Base-by-base conservation (phyloP, 2,329 filamentous ascomycete species). In the Claviceps pazoutovae region DNA sequence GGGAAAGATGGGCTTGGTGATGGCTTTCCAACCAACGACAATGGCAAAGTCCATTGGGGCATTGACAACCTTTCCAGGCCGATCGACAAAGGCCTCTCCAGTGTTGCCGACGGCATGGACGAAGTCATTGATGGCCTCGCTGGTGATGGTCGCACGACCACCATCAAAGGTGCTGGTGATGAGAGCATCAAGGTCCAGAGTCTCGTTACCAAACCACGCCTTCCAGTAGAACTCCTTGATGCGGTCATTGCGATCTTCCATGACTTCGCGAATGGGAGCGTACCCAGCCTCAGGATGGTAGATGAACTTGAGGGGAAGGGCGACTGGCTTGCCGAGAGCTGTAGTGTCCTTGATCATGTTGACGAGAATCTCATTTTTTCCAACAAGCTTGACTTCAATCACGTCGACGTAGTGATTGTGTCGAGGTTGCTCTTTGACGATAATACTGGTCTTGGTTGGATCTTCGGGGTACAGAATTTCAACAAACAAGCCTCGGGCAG, bases 201-300 rank as follows among this genome's bases (percentile, higher is more conserved):
- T 70, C 62, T 95, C 90, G 54, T 90, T 79, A 43, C 89, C 93
- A 61, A 98, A 98, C 93, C 93, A 98, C 58, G 94, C 84, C 60
- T 84, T 83, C 82, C 95, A 98, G 77, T 98, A 98, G 68, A 98
- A 98, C 69, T 95, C 88, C 76, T 98, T 98, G 75, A 98, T 97
- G 57, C 88, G 86, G 65, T 98, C 91, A 66, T 98, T 98, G 64
- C 93, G 88, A 51, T 81, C 85, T 38, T 89, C 80, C 93, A 98
- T 98, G 56, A 97, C 86, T 69, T 98, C 93, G 55, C 85, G 85
- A 59, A 98, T 95, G 17, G 93, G 93, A n/a, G 94, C 91, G 65
- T 96, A 98, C 34, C 93, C 93, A 52, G 88, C 85, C 69, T 97
- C 91, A 2, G 93, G 93, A 65, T 90, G 87, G 71, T 98, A 98